Evolutionary conservation across 768 basidiomycete species (phyloP).

Genomic region (Crassisporium funariophilum): DNA sequence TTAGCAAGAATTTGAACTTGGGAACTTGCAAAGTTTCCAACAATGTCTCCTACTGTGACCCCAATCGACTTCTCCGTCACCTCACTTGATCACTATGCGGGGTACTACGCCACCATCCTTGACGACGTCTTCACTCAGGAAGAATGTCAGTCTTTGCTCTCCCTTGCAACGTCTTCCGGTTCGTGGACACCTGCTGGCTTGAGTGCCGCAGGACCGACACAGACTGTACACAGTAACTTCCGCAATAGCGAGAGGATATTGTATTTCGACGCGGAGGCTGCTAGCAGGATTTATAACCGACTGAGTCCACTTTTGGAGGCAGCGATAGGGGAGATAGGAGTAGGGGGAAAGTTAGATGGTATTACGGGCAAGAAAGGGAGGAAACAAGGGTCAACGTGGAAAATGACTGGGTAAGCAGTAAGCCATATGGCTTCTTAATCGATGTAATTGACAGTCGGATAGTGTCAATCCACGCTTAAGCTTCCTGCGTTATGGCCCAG

Average conservation of each 20-base stretch:
- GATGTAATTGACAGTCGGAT: neutral
- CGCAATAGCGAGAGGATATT: constrained; percentile 40
- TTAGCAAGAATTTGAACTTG: too few relatives aligned
- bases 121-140: constrained; percentile 39
- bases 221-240: constrained; percentile 32
- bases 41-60: constrained; percentile 4
- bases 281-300: constrained; percentile 32
- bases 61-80: constrained; percentile 34
- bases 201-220: constrained; percentile 18
- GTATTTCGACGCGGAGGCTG: constrained; percentile 29
- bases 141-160: constrained; percentile 36
- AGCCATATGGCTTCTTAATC: neutral
- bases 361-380: constrained; percentile 32
- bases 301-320: constrained; percentile 35
- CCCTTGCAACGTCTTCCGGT: constrained; percentile 27
- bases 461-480: constrained; percentile 42
- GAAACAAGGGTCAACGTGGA: constrained; percentile 36
- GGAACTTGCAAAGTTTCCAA: too few relatives aligned
- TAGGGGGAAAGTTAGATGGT: constrained; percentile 31
- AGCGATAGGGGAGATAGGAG: constrained; percentile 28
- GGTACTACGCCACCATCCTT: constrained; percentile 38
- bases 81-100: constrained; percentile 28
- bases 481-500: constrained; percentile 45
- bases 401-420: constrained; percentile 30
- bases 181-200: constrained; percentile 38